Conservation (phyloP, 2,329 filamentous ascomycete species). For the Mycosphaerella arachidis region DNA sequence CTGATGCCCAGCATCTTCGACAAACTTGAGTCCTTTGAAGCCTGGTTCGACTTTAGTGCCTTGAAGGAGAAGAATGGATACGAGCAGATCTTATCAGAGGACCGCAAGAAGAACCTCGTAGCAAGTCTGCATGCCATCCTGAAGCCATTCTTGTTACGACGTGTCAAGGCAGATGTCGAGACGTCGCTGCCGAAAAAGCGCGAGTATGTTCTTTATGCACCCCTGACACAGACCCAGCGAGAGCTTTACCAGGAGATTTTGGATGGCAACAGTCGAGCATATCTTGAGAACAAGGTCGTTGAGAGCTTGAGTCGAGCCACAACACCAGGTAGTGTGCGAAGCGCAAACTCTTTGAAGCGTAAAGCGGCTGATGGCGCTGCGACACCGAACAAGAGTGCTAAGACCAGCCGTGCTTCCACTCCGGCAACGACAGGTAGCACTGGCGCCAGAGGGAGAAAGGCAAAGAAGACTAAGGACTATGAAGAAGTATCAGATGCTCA, state of each 20-base stretch:
- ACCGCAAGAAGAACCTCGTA: constrained; percentile 70
- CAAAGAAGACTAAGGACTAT: constrained; percentile 55
- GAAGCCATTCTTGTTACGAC: constrained; percentile 81
- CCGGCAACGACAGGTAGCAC: constrained; percentile 53
- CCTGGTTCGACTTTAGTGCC: constrained; percentile 95
- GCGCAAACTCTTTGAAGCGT: constrained; percentile 52
- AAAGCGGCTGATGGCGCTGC: constrained; percentile 44
- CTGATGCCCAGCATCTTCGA: constrained; percentile 89
- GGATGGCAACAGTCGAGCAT: constrained; percentile 48
- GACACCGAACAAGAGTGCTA: constrained; percentile 65
- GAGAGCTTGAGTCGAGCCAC: constrained; percentile 56
- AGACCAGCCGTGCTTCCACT: constrained; percentile 70
- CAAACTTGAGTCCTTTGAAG: constrained; percentile 86
- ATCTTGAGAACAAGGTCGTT: constrained; percentile 70
- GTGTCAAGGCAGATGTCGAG: constrained; percentile 91
- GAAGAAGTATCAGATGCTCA: constrained; percentile 74
- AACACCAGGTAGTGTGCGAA: constrained; percentile 45
- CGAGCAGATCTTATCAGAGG: constrained; percentile 72
- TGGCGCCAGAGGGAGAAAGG: constrained; percentile 50
- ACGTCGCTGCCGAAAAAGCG: constrained; percentile 89
- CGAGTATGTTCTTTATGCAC: constrained; percentile 92
- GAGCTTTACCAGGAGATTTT: constrained; percentile 80
- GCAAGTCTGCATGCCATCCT: constrained; percentile 89
- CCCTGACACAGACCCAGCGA: constrained; percentile 83
- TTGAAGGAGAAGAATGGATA: constrained; percentile 77